Evolutionary conservation across 169 alveolate species (phyloP).

Genomic region (Babesia ovata): DNA sequence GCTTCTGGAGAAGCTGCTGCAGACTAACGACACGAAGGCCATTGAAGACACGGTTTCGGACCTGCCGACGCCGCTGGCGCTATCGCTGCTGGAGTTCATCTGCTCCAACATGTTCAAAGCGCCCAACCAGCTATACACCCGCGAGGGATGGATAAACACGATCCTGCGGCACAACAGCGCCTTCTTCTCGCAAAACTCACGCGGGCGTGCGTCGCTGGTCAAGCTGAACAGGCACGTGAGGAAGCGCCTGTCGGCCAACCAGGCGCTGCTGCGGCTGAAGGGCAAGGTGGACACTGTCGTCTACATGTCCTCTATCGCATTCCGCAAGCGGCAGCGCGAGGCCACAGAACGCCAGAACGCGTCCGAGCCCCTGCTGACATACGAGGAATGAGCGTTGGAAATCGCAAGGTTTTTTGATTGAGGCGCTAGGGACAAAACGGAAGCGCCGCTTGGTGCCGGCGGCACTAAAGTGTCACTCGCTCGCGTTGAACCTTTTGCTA

Average conservation of each 20-base stretch:
- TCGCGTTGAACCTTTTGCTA: background rate
- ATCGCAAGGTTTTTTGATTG: background rate
- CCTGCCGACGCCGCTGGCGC: slow-evolving; percentile 64
- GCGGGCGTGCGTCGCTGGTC: slow-evolving; percentile 50
- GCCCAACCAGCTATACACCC: slow-evolving; percentile 63
- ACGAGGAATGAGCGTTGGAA: slow-evolving; percentile 18
- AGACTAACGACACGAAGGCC: slow-evolving; percentile 41
- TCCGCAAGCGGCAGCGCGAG: slow-evolving; percentile 44
- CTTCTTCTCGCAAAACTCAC: slow-evolving; percentile 37
- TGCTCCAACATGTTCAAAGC: slow-evolving; percentile 43
- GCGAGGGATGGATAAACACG: slow-evolving; percentile 71
- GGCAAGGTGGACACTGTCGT: slow-evolving; percentile 71
- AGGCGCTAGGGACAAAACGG: no score
- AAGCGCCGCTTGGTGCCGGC: no score
- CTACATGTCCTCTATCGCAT: slow-evolving; percentile 33
- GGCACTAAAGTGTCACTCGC: no score
- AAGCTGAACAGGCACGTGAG: slow-evolving; percentile 51
- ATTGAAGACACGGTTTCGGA: slow-evolving; percentile 62
- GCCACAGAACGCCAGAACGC: slow-evolving; percentile 48
- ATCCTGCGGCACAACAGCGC: slow-evolving; percentile 46
- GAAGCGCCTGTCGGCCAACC: slow-evolving; percentile 45
- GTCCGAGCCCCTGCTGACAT: slow-evolving; percentile 57
- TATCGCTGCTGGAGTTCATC: slow-evolving; percentile 67
- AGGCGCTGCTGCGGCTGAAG: slow-evolving; percentile 59
- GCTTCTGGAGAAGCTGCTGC: slow-evolving; percentile 49